Evolutionary conservation across 2,329 filamentous ascomycete species (phyloP).

Genomic region (Didymella exigua): DNA sequence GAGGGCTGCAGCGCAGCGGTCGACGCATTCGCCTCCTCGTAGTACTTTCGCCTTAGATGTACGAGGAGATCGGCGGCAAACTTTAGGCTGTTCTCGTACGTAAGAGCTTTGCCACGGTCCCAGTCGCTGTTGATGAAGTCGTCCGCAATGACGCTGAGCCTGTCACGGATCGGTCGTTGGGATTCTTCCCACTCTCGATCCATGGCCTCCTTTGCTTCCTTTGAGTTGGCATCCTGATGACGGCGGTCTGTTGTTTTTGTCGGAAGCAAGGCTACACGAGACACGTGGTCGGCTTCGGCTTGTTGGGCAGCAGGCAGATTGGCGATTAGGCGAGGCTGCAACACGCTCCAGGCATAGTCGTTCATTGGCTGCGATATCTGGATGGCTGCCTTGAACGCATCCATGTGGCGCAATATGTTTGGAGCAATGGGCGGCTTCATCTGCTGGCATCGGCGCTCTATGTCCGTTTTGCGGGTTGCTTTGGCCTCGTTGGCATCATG

Average conservation of each 20-base stretch:
- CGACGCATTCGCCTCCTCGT: conserved; percentile 65
- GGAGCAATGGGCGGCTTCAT: conserved; percentile 69
- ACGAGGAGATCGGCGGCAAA: conserved; percentile 76
- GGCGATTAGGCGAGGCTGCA: conserved; percentile 69
- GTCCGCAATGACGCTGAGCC: conserved; percentile 70
- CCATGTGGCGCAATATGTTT: conserved; percentile 69
- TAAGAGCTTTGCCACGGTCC: conserved; percentile 67
- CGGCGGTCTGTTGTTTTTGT: conserved; percentile 55
- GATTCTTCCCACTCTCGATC: conserved; percentile 74
- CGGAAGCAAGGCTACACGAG: conserved; percentile 52
- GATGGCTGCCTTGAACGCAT: conserved; percentile 75
- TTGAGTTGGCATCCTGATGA: conserved; percentile 55
- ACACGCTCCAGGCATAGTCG: conserved; percentile 70
- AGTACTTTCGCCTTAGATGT: conserved; percentile 71
- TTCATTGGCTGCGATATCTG: conserved; percentile 71
- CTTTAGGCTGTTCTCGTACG: conserved; percentile 65
- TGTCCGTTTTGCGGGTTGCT: conserved; percentile 68
- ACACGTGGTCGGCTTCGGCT: conserved; percentile 58
- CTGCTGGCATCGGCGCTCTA: conserved; percentile 70
- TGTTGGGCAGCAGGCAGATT: conserved; percentile 70
- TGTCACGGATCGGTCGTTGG: conserved; percentile 70
- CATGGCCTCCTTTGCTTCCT: conserved; percentile 62
- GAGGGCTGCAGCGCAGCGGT: conserved; percentile 40
- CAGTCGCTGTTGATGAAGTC: conserved; percentile 71
- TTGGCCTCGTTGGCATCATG: conserved; percentile 69